A percentile compares a stretch with the other conserved stretches of the same genome.
Conservation (phyloP, 164 flowering plant species). For the Vitis riparia region DNA sequence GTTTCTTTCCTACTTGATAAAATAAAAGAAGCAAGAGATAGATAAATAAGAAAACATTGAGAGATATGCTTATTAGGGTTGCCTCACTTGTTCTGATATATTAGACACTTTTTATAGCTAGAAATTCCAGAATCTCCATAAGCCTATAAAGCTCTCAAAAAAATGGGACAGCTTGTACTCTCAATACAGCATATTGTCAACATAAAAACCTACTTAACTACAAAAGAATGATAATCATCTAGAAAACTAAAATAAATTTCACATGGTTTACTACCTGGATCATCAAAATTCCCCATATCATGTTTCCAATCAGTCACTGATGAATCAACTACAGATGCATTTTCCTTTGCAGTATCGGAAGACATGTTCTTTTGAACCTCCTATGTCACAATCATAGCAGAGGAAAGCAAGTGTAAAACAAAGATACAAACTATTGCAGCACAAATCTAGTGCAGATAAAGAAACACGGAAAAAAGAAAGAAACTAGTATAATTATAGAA, state of each 20-base stretch:
- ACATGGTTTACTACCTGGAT: conserved; percentile 43
- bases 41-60: too few relatives aligned
- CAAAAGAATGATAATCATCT: not conserved
- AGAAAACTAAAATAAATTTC: not conserved
- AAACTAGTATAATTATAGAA: not conserved
- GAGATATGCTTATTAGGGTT: too few relatives aligned
- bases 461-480: not conserved
- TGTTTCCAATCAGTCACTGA: conserved; percentile 58
- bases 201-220: not conserved
- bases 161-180: too few relatives aligned
- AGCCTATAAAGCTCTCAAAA: too few relatives aligned
- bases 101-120: too few relatives aligned
- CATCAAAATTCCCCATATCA: conserved; percentile 49
- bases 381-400: conserved; percentile 12
- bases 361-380: conserved; percentile 42
- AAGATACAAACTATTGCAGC: not conserved
- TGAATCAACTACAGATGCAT: conserved; percentile 70
- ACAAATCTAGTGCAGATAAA: not conserved
- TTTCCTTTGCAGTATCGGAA: conserved; percentile 53
- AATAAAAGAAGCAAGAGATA: too few relatives aligned
- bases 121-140: too few relatives aligned
- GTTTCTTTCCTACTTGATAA: too few relatives aligned
- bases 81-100: too few relatives aligned
- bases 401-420: not conserved
- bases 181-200: not conserved